A percentile compares a stretch with the other conserved stretches of the same genome.
These are phyloP conservation scores for Phytophthora litchii DNA, from an alignment of 352 stramenopile genomes.

Conservation along the genomic window DNA sequence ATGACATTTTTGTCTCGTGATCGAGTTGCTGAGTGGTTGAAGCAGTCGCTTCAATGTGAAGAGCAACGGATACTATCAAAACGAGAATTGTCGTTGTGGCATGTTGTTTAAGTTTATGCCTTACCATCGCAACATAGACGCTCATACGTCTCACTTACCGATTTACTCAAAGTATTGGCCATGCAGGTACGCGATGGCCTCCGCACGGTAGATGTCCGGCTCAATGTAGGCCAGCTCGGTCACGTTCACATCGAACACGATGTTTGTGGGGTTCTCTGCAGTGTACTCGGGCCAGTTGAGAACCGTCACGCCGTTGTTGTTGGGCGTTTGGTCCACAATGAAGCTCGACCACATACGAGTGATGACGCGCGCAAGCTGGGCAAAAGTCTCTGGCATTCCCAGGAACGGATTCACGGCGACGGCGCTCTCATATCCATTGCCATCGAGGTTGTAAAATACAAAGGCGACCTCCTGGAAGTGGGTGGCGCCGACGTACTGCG, in stretches of 20 bases:
- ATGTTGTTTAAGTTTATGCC: too few species aligned
- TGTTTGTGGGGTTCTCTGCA: constrained; percentile 19
- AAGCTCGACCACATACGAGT: constrained; percentile 38
- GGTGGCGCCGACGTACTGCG: constrained; percentile 19
- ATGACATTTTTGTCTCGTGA: too few species aligned
- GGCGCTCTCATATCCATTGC: constrained; percentile 35
- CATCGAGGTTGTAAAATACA: constrained; percentile 38
- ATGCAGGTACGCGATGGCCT: constrained; percentile 27
- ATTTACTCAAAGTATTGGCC: constrained; percentile 15
- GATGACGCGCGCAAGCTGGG: constrained; percentile 18
- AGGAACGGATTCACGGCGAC: constrained; percentile 30
- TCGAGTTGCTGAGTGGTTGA: too few species aligned
- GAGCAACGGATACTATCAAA: too few species aligned
- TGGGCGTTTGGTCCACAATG: constrained; percentile 25
- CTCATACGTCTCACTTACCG: too few species aligned
- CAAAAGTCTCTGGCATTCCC: constrained; percentile 21
- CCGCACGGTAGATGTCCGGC: constrained; percentile 19
- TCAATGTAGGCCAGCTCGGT: constrained; percentile 22
- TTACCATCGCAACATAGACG: background rate
- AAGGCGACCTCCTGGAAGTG: constrained; percentile 37
- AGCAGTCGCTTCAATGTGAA: too few species aligned
- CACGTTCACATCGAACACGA: constrained; percentile 33
- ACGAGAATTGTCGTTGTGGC: too few species aligned
- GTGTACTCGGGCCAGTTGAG: constrained; percentile 39
- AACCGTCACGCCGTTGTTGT: constrained; percentile 9